phyloP scores from a whole-genome alignment of 2,329 filamentous ascomycete genomes.

The Fusarium equiseti region DNA sequence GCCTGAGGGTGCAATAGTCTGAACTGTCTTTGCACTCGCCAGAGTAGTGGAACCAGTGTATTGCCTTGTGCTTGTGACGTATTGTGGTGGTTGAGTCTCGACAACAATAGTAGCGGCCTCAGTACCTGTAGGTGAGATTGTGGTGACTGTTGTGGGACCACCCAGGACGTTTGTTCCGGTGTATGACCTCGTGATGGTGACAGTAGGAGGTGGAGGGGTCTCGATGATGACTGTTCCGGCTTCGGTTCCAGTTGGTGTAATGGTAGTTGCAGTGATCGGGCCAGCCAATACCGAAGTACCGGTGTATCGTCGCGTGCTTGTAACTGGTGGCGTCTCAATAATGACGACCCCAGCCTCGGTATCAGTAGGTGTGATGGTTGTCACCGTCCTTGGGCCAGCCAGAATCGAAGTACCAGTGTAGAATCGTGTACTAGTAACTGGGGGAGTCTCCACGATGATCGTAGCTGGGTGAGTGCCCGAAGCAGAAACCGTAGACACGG shows the following conservation, averaged over 20 bases:
- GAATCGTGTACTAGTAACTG: not conserved
- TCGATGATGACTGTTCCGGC: not conserved
- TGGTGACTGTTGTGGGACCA: not conserved
- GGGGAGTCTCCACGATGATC: not conserved
- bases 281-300: constrained; percentile 6
- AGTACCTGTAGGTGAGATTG: constrained; percentile 2
- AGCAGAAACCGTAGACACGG: not conserved
- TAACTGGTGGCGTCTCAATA: constrained; percentile 1
- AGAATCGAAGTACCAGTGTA: not conserved
- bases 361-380: not conserved
- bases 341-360: not conserved
- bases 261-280: not conserved
- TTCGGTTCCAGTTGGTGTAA: constrained; percentile 1
- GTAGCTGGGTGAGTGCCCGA: constrained; percentile 1
- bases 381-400: not conserved
- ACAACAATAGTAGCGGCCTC: constrained; percentile 3
- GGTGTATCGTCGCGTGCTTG: constrained; percentile 2
- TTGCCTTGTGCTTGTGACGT: not conserved
- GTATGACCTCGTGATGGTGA: constrained; percentile 4
- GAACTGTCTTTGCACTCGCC: not conserved
- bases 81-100: constrained; percentile 2
- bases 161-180: not conserved
- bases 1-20: not conserved
- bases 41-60: not conserved
- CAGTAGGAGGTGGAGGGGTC: not conserved